Evolutionary conservation across 768 basidiomycete genomes (phyloP).

Genomic region (Boletus huronensis): DNA sequence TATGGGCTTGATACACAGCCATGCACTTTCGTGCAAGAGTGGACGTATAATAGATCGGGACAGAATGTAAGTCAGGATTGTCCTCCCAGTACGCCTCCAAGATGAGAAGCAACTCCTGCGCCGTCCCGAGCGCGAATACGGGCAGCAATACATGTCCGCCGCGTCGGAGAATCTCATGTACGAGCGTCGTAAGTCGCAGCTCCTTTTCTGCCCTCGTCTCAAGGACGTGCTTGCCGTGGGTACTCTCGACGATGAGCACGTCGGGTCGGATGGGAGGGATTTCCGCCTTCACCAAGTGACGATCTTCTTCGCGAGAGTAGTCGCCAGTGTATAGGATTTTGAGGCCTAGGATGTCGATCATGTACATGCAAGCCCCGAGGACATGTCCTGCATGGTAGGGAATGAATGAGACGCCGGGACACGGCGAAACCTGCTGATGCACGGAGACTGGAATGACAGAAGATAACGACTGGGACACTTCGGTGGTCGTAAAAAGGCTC

Average conservation of each 20-base stretch:
- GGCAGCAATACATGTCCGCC: slow-evolving; percentile 95
- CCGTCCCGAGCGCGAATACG: slow-evolving; percentile 90
- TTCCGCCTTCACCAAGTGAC: slow-evolving; percentile 94
- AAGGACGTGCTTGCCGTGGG: slow-evolving; percentile 89
- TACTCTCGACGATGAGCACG: slow-evolving; percentile 95
- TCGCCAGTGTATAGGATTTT: slow-evolving; percentile 96
- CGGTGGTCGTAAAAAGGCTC: slow-evolving; percentile 68
- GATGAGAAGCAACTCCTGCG: slow-evolving; percentile 89
- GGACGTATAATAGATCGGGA: slow-evolving; percentile 94
- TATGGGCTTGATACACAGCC: slow-evolving; percentile 95
- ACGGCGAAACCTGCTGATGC: slow-evolving; percentile 86
- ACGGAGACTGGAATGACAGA: slow-evolving; percentile 85
- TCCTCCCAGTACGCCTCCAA: slow-evolving; percentile 96
- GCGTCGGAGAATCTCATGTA: slow-evolving; percentile 86
- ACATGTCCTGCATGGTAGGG: slow-evolving; percentile 98
- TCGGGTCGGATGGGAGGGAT: slow-evolving; percentile 87
- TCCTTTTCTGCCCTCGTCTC: slow-evolving; percentile 89
- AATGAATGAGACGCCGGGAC: slow-evolving; percentile 88
- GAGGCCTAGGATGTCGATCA: slow-evolving; percentile 92
- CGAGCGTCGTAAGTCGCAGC: slow-evolving; percentile 79
- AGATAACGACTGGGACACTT: slow-evolving; percentile 75
- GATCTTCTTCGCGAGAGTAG: slow-evolving; percentile 94
- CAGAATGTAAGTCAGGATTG: slow-evolving; percentile 87
- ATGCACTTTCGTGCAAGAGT: slow-evolving; percentile 92
- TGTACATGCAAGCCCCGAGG: slow-evolving; percentile 94